Base-by-base conservation (phyloP, 257 asterid genomes). In the Solanum habrochaites region DNA sequence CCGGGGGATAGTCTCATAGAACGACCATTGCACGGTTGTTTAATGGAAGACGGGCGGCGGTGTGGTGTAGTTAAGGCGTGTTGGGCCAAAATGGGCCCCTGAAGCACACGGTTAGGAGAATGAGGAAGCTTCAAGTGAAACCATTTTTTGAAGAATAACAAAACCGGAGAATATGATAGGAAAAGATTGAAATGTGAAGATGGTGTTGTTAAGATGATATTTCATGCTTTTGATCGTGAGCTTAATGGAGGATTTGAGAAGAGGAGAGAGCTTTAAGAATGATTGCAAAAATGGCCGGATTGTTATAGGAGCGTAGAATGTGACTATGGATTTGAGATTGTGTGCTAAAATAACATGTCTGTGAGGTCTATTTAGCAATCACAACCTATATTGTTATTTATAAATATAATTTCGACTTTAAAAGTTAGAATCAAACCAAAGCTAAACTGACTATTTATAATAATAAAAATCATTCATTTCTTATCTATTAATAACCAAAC, bases 31-130 rank as follows among this genome's bases (percentile, higher is more conserved):
- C 85, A 75, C 97, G 95, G 92, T 85, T 86, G 49, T 77, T 84
- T 90, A 87, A 92, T 89, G 83, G 93, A 90, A 67, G 96, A 91
- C 21, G n/a, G 95, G 93, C n/a, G n/a, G n/a, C 83, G 96, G 95
- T 86, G 95, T 94, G 75, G 96, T 90, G 90, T 88, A 91, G 91
- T 90, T 90, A 91, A 13, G 94, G 92, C 90, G 92, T 29, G 92
- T 87, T 82, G 89, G 92, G 92, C 78, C 43, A 89, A 39, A 86
- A 90, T 88, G 86, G 70, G 86, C 40, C 27, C 86, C 29, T 82
- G 82, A 89, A 87, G 97, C 89, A 45, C 20, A 78, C 40, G 45
- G 20, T 78, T 45, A 3, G n/a, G 89, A 11, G 93, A 60, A 88
- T 62, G 92, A 58, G n/a, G 95, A 89, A 88, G 93, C 94, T 83